Conservation (phyloP, 2,329 filamentous ascomycete species). For the Sporothrix pseudoabietina region DNA sequence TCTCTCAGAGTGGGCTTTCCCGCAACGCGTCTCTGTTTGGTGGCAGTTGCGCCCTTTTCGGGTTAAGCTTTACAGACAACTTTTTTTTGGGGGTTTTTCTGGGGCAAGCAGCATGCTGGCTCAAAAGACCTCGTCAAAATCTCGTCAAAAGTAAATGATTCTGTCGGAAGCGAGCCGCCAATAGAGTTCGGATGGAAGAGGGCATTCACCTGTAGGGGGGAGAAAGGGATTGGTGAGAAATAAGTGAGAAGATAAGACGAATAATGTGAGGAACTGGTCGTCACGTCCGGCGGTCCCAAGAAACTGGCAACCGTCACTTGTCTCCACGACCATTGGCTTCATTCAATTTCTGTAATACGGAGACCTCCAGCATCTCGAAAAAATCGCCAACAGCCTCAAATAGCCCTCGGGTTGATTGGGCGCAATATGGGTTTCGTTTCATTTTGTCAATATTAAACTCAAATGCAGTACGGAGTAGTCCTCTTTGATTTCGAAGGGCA, state of each 20-base stretch:
- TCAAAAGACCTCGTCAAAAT: not conserved
- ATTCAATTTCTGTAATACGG: not conserved
- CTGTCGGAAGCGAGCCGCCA: constrained; percentile 20
- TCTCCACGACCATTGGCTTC: not conserved
- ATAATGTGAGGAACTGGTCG: not conserved
- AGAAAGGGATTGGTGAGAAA: not conserved
- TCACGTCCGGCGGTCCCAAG: not conserved
- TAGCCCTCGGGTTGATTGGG: not conserved
- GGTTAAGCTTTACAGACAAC: not conserved
- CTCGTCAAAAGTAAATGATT: not conserved
- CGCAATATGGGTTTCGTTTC: not conserved
- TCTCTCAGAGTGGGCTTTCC: constrained; percentile 39
- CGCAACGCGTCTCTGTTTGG: not conserved
- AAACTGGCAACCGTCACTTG: constrained; percentile 9
- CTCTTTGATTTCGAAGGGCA: not conserved
- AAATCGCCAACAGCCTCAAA: not conserved
- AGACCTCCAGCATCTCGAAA: not conserved
- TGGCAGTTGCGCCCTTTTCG: not conserved
- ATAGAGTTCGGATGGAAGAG: not conserved
- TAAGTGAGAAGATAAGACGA: not conserved
- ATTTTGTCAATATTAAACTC: not conserved
- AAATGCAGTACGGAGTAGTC: not conserved
- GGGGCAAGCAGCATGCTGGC: not conserved
- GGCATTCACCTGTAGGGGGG: not conserved
- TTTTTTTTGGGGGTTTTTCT: not conserved